Evolutionary conservation across 441 rosid genomes (phyloP), one percentile per base, ranked within the genome.

Genomic region (Viola pubescens): DNA sequence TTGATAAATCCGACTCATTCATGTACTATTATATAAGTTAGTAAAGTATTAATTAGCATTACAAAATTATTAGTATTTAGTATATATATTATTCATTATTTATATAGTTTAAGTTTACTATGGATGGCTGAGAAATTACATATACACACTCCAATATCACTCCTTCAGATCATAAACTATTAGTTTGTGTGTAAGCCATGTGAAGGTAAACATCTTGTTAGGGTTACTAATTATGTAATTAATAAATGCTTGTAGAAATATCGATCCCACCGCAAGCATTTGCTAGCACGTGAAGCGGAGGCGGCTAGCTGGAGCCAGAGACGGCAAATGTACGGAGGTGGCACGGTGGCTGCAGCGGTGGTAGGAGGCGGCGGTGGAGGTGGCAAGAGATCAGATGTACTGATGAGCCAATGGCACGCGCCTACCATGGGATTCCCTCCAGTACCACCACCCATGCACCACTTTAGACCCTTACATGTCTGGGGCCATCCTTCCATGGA

Each of bases 401-500:
- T 76, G 6, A 63, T 73, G 69, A 77, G 66, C 55, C 75, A 77
- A 2, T 84, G 94, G 94, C 70, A 70, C 55, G 80, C 88, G 64
- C 88, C 87, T 9, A 81, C 86, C 6, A 74, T 91, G 67, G 96
- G 91, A 60, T 91, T 84, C 68, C 97, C 94, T 50, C 87, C 86
- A 0, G 66, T 80, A 26, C 63, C 59, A 12, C 64, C 86, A n/a
- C 65, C 89, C 62, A 58, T 75, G 67, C 85, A 78, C 56, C 84
- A 70, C 44, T 79, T 80, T 34, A 77, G 86, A 76, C 94, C 94
- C 7, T 74, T 86, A 52, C 96, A 91, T 59, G 98, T 88, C 0
- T 91, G 96, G 98, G 98, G 98, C 42, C 96, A 91, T 74, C 98
- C 98, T 10, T 66, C 80, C 34, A 52, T 75, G 64, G 84, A 82